These are phyloP conservation scores for Claviceps paspali DNA, from an alignment of 2,329 filamentous ascomycete genomes.

Conservation along the genomic window DNA sequence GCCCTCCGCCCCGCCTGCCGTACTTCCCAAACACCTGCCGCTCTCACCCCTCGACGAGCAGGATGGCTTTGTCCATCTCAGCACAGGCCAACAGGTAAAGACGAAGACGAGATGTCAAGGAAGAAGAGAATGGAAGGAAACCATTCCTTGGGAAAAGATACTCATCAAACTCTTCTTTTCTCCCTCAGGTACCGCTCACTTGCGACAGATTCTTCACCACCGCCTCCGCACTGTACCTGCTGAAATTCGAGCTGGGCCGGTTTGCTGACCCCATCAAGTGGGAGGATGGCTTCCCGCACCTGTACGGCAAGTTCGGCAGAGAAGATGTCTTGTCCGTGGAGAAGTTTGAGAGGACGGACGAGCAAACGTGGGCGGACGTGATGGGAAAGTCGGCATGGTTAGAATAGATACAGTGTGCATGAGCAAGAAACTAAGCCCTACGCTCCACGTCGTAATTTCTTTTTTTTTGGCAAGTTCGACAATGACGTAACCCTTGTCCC, in stretches of 20 bases:
- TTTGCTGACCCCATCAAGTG: constrained; percentile 32
- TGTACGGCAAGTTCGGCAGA: constrained; percentile 42
- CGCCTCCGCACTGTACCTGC: constrained; percentile 27
- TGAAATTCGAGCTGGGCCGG: constrained; percentile 36
- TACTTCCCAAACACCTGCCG: constrained; percentile 38
- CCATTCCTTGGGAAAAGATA: too few species aligned
- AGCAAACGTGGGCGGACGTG: constrained; percentile 31
- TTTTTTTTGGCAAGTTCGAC: too few species aligned
- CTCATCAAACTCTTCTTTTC: not conserved
- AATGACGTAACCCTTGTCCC: too few species aligned
- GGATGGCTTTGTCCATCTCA: constrained; percentile 48
- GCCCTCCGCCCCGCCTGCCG: constrained; percentile 33
- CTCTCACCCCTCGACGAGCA: constrained; percentile 42
- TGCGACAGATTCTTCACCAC: constrained; percentile 28
- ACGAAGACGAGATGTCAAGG: not conserved
- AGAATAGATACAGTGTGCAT: constrained; percentile 14
- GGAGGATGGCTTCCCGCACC: constrained; percentile 43
- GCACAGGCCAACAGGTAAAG: constrained; percentile 36
- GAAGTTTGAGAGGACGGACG: constrained; percentile 29
- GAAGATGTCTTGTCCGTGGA: constrained; percentile 32
- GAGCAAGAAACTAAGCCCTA: not conserved
- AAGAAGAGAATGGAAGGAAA: too few species aligned
- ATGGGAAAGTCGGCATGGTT: constrained; percentile 27
- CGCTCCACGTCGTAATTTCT: too few species aligned
- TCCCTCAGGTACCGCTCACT: constrained; percentile 27